Evolutionary conservation across 768 basidiomycete genomes (phyloP).

Genomic region (Leucocoprinus leucothites): DNA sequence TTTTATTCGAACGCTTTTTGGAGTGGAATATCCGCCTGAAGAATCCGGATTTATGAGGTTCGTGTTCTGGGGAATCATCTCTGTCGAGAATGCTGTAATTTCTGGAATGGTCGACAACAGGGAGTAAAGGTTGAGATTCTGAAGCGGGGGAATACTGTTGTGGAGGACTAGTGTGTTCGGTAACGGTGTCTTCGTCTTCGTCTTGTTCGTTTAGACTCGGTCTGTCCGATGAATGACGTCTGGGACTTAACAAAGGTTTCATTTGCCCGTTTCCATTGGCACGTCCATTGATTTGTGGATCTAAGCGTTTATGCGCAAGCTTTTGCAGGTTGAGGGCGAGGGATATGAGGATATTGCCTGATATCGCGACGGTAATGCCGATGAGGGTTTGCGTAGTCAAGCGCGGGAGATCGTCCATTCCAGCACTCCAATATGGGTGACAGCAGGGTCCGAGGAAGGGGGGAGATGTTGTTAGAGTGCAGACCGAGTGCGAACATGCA

Average conservation of each 20-base stretch:
- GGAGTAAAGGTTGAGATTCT: conserved; percentile 7
- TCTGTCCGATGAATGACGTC: background rate
- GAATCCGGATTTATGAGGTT: background rate
- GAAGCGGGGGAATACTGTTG: background rate
- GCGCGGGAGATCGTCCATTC: conserved; percentile 45
- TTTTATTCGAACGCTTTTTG: conserved; percentile 14
- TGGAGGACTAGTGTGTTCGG: background rate
- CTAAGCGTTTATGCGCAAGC: conserved; percentile 76
- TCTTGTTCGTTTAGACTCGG: conserved; percentile 10
- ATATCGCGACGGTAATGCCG: conserved; percentile 80
- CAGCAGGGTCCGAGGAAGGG: background rate
- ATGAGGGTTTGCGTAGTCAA: conserved; percentile 56
- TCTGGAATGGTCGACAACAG: background rate
- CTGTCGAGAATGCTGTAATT: background rate
- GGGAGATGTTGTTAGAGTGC: background rate
- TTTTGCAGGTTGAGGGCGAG: conserved; percentile 93
- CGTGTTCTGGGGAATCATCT: background rate
- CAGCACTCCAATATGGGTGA: background rate
- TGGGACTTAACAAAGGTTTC: background rate
- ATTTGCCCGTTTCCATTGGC: background rate
- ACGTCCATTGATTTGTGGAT: conserved; percentile 28
- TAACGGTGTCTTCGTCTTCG: conserved; percentile 8
- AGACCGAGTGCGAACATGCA: background rate
- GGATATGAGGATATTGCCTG: conserved; percentile 85
- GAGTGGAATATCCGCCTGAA: conserved; percentile 1